Base-by-base conservation (phyloP, 2,329 filamentous ascomycete genomes). In the Arthroderma sp. region DNA sequence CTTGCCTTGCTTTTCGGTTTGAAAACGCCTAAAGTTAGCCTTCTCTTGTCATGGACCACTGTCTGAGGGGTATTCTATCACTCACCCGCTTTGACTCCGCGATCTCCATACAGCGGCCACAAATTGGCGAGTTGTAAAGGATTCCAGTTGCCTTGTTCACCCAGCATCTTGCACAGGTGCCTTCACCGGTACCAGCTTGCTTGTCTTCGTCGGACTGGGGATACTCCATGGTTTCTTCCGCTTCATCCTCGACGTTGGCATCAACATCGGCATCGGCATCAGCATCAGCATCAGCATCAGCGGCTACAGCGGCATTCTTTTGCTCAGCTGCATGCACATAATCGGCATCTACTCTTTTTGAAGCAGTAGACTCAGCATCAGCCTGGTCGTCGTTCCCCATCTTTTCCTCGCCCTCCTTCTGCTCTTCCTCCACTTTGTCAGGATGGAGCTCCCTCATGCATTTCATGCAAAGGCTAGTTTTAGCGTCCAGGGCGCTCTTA, bases 121-220 rank as follows among this genome's bases (percentile, higher is more conserved):
- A 53, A 31, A 50, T 50, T 28, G 52, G 52, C 11, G 49, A 48
- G 43, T 52, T 51, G 44, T 53, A 53, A 8, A 53, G 44, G 34
- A 48, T 52, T 44, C 45, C 52, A 15, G 53, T 50, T 11, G 47
- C 47, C 40, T 49, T 50, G n/a, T 43, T 49, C 22, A 40, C 39
- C 48, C 54, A 51, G 44, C 48, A 52, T 44, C 53, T 50, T 29
- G 48, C 51, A 42, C 52, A 54, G 15, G 50, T 38, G 11, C 44
- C 15, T 22, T 22, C 15, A 22, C 15, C 15, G 15, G 15, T 22
- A 22, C 15, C 38, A n/a, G 38, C 37, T 32, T 38, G 37, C 43
- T 47, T 47, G 10, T 38, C 33, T 30, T 47, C 38, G 30, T 30
- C 42, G 34, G 22, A 47, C 42, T 36, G 40, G 40, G 45, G 30